A percentile compares a stretch with the other conserved stretches of the same genome.
Conservation (phyloP, 306 rosid species). For the Vigna reflexopilosa region DNA sequence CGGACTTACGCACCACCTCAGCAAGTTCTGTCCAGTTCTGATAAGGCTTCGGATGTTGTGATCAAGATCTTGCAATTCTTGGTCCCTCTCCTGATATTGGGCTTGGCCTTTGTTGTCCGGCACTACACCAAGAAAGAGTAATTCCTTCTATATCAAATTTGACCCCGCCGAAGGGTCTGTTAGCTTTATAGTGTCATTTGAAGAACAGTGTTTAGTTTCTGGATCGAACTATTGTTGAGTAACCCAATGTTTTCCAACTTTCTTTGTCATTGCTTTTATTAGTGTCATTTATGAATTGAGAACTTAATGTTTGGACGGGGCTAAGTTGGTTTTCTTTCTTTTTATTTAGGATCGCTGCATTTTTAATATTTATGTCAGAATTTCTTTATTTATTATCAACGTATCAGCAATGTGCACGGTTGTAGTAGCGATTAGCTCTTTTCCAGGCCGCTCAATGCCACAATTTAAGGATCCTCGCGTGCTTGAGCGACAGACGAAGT, state of each 20-base stretch:
- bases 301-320: slow-evolving; percentile 30
- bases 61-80: slow-evolving; percentile 86
- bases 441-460: not conserved
- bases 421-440: not conserved
- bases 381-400: not conserved
- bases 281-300: slow-evolving; percentile 39
- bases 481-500: not conserved
- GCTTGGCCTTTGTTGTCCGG: slow-evolving; percentile 82
- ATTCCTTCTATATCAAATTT: slow-evolving; percentile 13
- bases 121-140: slow-evolving; percentile 92
- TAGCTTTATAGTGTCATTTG: slow-evolving; percentile 41
- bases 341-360: slow-evolving; percentile 31
- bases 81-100: slow-evolving; percentile 92
- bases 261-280: slow-evolving; percentile 25
- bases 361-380: not conserved
- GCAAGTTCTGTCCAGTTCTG: slow-evolving; percentile 62
- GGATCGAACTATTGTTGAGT: slow-evolving; percentile 41
- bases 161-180: slow-evolving; percentile 40
- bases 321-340: slow-evolving; percentile 16
- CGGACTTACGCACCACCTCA: slow-evolving; percentile 63
- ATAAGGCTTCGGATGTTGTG: slow-evolving; percentile 79
- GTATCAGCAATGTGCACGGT: not conserved
- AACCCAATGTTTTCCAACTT: slow-evolving; percentile 37
- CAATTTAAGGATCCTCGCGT: not conserved
- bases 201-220: slow-evolving; percentile 48